Evolutionary conservation across 192 early-diverging fungal species (phyloP).

Genomic region (Phycomyces nitens): DNA sequence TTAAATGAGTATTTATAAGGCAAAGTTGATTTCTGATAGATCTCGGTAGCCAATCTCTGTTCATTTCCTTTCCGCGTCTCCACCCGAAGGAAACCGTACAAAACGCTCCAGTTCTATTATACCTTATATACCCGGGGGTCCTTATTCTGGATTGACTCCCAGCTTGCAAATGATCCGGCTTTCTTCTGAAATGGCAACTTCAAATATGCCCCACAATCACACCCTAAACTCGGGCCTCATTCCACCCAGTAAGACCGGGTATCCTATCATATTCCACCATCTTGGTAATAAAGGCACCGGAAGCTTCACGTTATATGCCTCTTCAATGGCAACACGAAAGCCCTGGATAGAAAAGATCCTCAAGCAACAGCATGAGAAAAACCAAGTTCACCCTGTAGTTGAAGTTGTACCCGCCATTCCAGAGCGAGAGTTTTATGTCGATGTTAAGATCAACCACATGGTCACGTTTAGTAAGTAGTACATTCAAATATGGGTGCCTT

Average conservation of each 20-base stretch:
- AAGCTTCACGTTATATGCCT: constrained; percentile 68
- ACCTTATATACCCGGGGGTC: constrained; percentile 21
- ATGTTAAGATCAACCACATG: constrained; percentile 53
- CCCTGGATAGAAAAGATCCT: constrained; percentile 84
- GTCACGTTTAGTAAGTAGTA: constrained; percentile 42
- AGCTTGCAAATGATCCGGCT: constrained; percentile 19
- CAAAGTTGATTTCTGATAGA: neutral
- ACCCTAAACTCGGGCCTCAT: neutral
- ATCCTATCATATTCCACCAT: constrained; percentile 73
- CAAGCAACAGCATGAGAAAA: constrained; percentile 51
- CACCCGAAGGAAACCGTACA: constrained; percentile 10
- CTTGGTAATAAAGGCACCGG: constrained; percentile 59
- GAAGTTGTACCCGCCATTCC: constrained; percentile 49
- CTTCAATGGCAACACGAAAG: constrained; percentile 66
- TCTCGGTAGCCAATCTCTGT: constrained; percentile 74
- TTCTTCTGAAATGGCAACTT: constrained; percentile 34
- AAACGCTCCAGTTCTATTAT: constrained; percentile 27
- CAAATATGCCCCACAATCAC: constrained; percentile 29
- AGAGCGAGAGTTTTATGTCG: constrained; percentile 34
- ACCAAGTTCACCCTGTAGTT: constrained; percentile 43
- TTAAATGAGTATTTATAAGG: neutral
- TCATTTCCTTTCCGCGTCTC: constrained; percentile 60
- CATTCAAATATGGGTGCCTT: neutral
- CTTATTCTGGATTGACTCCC: neutral
- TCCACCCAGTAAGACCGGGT: constrained; percentile 46